A percentile compares a stretch with the other conserved stretches of the same genome.
Evolutionary conservation across 1,284 basidiomycete genomes (phyloP).

Genomic region (Moesziomyces sp.): DNA sequence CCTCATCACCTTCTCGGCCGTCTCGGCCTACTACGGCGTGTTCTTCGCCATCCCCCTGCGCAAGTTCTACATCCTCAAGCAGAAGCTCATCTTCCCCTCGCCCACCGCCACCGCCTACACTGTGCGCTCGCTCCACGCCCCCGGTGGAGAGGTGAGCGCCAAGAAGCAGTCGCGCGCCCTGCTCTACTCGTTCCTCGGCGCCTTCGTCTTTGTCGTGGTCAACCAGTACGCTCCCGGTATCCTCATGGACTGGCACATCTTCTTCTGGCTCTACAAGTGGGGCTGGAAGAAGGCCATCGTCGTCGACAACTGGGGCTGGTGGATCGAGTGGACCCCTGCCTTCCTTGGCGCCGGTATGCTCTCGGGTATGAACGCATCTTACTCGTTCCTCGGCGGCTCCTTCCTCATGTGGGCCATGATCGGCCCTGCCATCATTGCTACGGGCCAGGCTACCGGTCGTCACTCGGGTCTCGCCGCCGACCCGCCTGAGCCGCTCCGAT

Average conservation of each 20-base stretch:
- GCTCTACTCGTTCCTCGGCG: constrained; percentile 71
- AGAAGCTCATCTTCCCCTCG: constrained; percentile 78
- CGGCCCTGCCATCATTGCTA: constrained; percentile 72
- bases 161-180: constrained; percentile 74
- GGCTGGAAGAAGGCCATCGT: constrained; percentile 75
- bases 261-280: constrained; percentile 73
- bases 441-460: constrained; percentile 47
- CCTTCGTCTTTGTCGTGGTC: constrained; percentile 74
- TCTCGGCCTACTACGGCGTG: constrained; percentile 76
- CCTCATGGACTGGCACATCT: constrained; percentile 76
- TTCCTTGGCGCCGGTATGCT: constrained; percentile 78
- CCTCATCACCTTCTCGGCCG: constrained; percentile 73
- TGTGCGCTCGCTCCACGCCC: constrained; percentile 74
- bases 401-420: constrained; percentile 77
- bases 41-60: constrained; percentile 77
- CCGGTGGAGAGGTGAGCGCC: constrained; percentile 68
- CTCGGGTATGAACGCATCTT: constrained; percentile 75
- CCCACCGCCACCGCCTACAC: constrained; percentile 78
- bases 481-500: constrained; percentile 35
- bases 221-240: constrained; percentile 75
- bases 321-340: constrained; percentile 73
- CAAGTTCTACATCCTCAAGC: constrained; percentile 76
- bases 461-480: constrained; percentile 18
- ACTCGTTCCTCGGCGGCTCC: constrained; percentile 75
- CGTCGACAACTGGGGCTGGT: constrained; percentile 71